These are phyloP conservation scores for Psilocybe tampanensis DNA, from an alignment of 768 basidiomycete species.

Conservation along the genomic window DNA sequence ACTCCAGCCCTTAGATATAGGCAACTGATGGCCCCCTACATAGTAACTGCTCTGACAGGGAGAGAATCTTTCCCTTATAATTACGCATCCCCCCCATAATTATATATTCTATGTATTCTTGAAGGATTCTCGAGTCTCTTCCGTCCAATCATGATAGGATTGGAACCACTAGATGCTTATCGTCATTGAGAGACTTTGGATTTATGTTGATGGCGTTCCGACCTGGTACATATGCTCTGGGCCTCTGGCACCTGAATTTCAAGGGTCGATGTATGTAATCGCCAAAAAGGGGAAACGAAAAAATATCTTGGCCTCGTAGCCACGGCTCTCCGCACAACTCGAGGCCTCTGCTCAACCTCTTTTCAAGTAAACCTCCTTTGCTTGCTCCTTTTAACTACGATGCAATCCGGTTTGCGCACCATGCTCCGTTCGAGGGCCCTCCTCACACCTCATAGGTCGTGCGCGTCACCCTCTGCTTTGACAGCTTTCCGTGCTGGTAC, in stretches of 20 bases:
- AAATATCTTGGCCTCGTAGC: constrained; percentile 2
- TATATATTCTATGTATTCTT: constrained; percentile 17
- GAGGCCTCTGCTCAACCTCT: not conserved
- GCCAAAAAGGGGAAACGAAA: constrained; percentile 23
- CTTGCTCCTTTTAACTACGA: constrained; percentile 21
- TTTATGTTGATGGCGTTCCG: not conserved
- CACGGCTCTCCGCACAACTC: not conserved
- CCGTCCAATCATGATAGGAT: not conserved
- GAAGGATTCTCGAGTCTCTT: not conserved
- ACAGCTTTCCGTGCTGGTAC: constrained; percentile 26
- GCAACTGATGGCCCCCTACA: not conserved
- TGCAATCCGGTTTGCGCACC: constrained; percentile 43
- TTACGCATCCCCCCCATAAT: constrained; percentile 14
- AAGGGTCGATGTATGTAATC: constrained; percentile 1
- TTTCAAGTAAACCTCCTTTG: constrained; percentile 6
- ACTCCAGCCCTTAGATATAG: constrained; percentile 13
- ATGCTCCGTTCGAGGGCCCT: constrained; percentile 25
- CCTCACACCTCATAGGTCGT: constrained; percentile 21
- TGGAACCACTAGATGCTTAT: no score
- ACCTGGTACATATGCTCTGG: no score
- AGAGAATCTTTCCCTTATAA: constrained; percentile 9
- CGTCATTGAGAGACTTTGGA: no score
- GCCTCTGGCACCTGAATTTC: not conserved
- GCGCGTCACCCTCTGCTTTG: constrained; percentile 15
- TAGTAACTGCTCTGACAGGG: not conserved